Evolutionary conservation across 345 rosid genomes (phyloP), one percentile per base, ranked within the genome.

Genomic region (Euphorbia pulcherrima): DNA sequence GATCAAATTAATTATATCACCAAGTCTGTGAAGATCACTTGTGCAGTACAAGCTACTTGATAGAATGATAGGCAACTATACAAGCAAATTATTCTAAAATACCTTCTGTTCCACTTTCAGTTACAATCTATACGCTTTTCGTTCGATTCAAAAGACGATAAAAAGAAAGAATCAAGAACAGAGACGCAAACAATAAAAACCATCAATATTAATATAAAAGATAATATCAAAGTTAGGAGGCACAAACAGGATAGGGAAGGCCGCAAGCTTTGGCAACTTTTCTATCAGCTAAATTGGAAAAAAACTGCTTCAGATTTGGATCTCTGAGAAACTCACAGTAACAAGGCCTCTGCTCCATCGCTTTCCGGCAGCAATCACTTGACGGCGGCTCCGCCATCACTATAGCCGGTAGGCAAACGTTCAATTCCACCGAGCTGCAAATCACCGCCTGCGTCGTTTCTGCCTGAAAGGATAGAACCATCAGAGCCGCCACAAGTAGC

Each of bases 291-390:
- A 8, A 16, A 14, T 11, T 37, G 50, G 65, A 62, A 40, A 62
- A 39, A 33, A 62, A 61, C 5, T 61, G 65, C 51, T 61, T 61
- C 1, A 40, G 65, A 17, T 61, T 61, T 39, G 51, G 65, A 23
- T 61, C 65, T 61, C 50, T 39, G 2, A 39, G 50, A 10, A 5
- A 61, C 10, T 40, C 51, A 40, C 65, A 61, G 12, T n/a, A 39
- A n/a, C 65, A 61, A 24, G 48, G 65, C 30, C 65, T 39, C 8
- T 61, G 65, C 65, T 61, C 65, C 30, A 21, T 10, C n/a, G 50
- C 2, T 39, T 61, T 61, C 1, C 8, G 65, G 65, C 65, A 40
- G 30, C 65, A 61, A 21, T 1, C 26, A 9, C 16, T 21, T 2
- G 30, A 39, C 11, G 51, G 65, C 4, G 29, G 6, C 13, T 13